Evolutionary conservation across 148 eudicot genomes (phyloP), one percentile per base, ranked within the genome.

Genomic region (Simmondsia chinensis): DNA sequence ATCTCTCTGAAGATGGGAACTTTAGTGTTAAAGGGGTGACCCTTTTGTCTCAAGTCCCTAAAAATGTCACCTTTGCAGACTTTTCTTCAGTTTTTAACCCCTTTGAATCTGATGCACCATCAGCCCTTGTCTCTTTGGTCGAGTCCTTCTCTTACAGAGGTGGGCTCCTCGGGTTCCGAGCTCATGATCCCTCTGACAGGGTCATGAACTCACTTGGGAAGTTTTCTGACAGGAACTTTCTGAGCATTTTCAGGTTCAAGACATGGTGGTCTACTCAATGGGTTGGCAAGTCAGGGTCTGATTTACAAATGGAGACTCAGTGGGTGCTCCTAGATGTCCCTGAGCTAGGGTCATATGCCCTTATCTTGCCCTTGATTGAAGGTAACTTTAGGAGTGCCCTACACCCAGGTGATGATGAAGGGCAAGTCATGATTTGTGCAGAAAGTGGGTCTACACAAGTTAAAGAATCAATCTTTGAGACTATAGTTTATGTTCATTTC

Each of bases 201-300:
- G 16, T 66, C n/a, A 53, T 52, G 23, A 73, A 63, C 32, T 77
- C 84, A 20, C 33, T 77, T 0, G 84, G 80, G 0, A 66, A 52
- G 5, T 69, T 77, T 33, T 39, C 11, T 32, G 54, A 43, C 7
- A 54, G 80, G 52, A 48, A 57, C 32, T 77, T 77, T 21, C 54
- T 77, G 2, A 77, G 83, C 64, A 59, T 73, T 6, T 77, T 77
- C 51, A 39, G 83, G 54, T 77, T 73, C 73, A 73, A 77, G 19
- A 63, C 83, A 8, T 77, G 79, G 83, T 77, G 83, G 83, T 77
- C 83, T 31, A 69, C 83, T 28, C 79, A 73, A 28, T 73, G 83
- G 83, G 70, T 69, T 0, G 83, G 76, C 1, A 69, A 22, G 8
- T 54, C 54, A 9, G 73, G 75, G 4, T 72, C 79, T 0, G 70